Evolutionary conservation across 805 yeast species (phyloP).

Genomic region (Ogataea ganodermae): DNA sequence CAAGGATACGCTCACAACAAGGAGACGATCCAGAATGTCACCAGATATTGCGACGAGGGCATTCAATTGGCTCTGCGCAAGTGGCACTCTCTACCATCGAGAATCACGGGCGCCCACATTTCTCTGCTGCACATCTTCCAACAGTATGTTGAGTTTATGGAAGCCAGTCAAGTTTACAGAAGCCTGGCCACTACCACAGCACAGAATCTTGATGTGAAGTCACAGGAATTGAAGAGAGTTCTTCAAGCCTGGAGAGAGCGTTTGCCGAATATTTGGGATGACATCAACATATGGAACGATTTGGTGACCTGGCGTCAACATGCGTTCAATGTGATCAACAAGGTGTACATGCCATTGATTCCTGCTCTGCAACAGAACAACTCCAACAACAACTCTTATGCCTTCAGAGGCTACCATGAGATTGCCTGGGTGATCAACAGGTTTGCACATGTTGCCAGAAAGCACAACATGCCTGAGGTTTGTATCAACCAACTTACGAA

Average conservation of each 20-base stretch:
- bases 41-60: constrained; percentile 92
- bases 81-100: constrained; percentile 88
- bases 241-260: constrained; percentile 98
- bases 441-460: constrained; percentile 97
- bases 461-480: constrained; percentile 95
- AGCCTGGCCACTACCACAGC: constrained; percentile 87
- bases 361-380: constrained; percentile 77
- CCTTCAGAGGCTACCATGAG: constrained; percentile 97
- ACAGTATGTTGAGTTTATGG: constrained; percentile 96
- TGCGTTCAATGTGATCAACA: constrained; percentile 94
- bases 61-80: constrained; percentile 87
- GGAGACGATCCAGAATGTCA: constrained; percentile 80
- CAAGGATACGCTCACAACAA: constrained; percentile 93
- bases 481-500: constrained; percentile 90
- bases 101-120: constrained; percentile 77
- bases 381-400: constrained; percentile 83
- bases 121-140: constrained; percentile 93
- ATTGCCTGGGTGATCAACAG: constrained; percentile 98
- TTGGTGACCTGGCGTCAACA: constrained; percentile 98
- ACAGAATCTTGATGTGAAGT: constrained; percentile 86
- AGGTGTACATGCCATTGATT: constrained; percentile 88
- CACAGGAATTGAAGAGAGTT: constrained; percentile 92
- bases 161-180: constrained; percentile 91
- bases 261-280: constrained; percentile 96
- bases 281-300: constrained; percentile 96